phyloP scores from a whole-genome alignment of 148 eudicot species.

The Amaranthus hypochondriacus region DNA sequence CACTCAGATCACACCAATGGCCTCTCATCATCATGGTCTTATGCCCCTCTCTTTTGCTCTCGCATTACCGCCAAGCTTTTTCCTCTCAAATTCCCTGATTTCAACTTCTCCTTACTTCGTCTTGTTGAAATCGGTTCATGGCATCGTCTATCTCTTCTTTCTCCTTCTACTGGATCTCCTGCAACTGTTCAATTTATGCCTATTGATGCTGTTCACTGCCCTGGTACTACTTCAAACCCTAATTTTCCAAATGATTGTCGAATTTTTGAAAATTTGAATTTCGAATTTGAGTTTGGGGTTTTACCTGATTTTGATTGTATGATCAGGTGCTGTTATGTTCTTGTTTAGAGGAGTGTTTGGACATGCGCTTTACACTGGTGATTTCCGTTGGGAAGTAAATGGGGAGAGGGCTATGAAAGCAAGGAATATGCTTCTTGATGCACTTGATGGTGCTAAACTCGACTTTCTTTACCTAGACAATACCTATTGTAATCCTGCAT shows the following conservation, averaged over 20 bases:
- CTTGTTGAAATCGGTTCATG: conserved; percentile 47
- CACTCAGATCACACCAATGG: conserved; percentile 78
- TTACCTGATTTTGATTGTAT: too few relatives aligned
- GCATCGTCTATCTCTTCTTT: conserved; percentile 44
- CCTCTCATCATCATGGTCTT: conserved; percentile 53
- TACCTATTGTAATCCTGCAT: conserved; percentile 72
- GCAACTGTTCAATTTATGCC: conserved; percentile 38
- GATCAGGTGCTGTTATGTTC: conserved; percentile 75
- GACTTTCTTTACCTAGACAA: conserved; percentile 72
- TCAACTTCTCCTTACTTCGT: conserved; percentile 51
- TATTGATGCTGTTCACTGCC: conserved; percentile 73
- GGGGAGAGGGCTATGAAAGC: conserved; percentile 43
- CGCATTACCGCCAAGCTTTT: conserved; percentile 60
- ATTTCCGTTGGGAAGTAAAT: conserved; percentile 78
- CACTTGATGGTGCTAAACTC: conserved; percentile 43
- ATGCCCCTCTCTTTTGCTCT: conserved; percentile 71
- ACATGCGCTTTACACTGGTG: conserved; percentile 72
- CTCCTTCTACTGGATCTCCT: conserved; percentile 39
- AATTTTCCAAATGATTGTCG: too few relatives aligned
- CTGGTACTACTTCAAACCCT: conserved; percentile 38
- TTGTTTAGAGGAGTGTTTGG: conserved; percentile 81
- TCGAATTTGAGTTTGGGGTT: too few relatives aligned
- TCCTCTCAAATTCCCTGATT: conserved; percentile 62
- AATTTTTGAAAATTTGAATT: too few relatives aligned
- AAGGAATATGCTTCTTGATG: conserved; percentile 53